phyloP scores from a whole-genome alignment of 495 filamentous ascomycete genomes.

The Xylaria bambusicola region DNA sequence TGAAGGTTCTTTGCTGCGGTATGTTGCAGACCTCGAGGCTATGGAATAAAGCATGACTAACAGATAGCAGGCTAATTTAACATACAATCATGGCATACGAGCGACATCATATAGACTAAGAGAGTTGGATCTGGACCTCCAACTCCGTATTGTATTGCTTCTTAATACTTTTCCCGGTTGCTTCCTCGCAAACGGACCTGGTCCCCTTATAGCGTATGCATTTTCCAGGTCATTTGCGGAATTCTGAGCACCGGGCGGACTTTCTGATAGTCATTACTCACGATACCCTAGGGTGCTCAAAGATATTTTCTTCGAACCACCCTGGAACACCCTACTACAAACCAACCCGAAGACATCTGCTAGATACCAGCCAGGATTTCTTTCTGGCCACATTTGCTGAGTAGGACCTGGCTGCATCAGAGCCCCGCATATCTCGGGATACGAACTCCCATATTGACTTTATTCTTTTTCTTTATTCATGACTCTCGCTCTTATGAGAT shows the following conservation, averaged over 20 bases:
- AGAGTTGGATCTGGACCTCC: conserved; percentile 27
- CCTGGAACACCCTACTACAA: neutral
- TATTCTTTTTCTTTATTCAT: conserved; percentile 33
- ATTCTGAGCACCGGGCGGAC: neutral
- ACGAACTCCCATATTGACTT: conserved; percentile 25
- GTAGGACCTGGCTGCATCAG: conserved; percentile 15
- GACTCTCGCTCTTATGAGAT: conserved; percentile 40
- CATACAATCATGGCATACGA: conserved; percentile 24
- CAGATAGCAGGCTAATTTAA: conserved; percentile 6
- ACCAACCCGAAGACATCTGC: conserved; percentile 5
- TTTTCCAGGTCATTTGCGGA: conserved; percentile 9
- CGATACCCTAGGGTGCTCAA: neutral
- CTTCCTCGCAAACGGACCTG: conserved; percentile 6
- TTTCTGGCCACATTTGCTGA: conserved; percentile 9
- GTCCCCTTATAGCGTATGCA: conserved; percentile 13
- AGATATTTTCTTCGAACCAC: neutral
- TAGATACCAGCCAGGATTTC: conserved; percentile 7
- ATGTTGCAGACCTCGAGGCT: conserved; percentile 36
- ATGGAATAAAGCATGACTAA: neutral
- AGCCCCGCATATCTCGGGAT: conserved; percentile 28
- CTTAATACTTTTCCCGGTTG: conserved; percentile 26
- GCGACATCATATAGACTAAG: conserved; percentile 35
- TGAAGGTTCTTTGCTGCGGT: conserved; percentile 83
- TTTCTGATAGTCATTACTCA: neutral
- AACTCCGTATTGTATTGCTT: conserved; percentile 27